Conservation (phyloP, 202 grass and related monocot genomes). For the Elaeis oleifera region DNA sequence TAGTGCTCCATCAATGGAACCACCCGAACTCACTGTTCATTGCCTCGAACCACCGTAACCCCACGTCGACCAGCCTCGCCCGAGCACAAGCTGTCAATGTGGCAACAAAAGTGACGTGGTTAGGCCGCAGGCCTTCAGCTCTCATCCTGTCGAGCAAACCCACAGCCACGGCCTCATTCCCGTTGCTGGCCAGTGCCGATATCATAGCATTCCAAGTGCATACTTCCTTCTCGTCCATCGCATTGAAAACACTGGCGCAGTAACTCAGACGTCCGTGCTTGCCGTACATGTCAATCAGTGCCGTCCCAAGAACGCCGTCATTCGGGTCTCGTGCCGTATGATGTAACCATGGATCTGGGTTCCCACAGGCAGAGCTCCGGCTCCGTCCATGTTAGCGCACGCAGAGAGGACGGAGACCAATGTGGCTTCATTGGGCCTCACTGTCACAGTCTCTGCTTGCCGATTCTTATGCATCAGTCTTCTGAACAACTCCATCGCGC, state of each 20-base stretch:
- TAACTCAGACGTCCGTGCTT: conserved; percentile 43
- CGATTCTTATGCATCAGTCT: conserved; percentile 24
- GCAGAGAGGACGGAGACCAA: conserved; percentile 54
- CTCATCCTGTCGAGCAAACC: conserved; percentile 39
- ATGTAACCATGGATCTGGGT: conserved; percentile 39
- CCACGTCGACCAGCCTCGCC: conserved; percentile 42
- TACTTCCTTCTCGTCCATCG: conserved; percentile 23
- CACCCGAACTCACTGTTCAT: conserved; percentile 38
- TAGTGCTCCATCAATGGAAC: conserved; percentile 58
- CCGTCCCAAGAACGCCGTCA: conserved; percentile 51
- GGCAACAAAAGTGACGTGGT: conserved; percentile 59
- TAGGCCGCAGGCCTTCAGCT: conserved; percentile 33
- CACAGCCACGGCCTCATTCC: conserved; percentile 46
- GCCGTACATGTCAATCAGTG: conserved; percentile 67
- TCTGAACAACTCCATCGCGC: conserved; percentile 37
- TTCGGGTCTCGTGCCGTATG: conserved; percentile 23
- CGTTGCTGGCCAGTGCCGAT: conserved; percentile 47
- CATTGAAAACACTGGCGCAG: conserved; percentile 33
- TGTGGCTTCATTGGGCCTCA: conserved; percentile 44
- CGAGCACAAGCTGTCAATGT: conserved; percentile 49
- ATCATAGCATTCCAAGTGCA: conserved; percentile 65
- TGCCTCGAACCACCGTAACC: conserved; percentile 44
- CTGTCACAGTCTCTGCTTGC: not conserved
- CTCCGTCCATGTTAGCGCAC: conserved; percentile 40
- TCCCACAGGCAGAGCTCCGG: conserved; percentile 21